Evolutionary conservation across 352 stramenopile species (phyloP).

Genomic region (Phytopythium sindhum): DNA sequence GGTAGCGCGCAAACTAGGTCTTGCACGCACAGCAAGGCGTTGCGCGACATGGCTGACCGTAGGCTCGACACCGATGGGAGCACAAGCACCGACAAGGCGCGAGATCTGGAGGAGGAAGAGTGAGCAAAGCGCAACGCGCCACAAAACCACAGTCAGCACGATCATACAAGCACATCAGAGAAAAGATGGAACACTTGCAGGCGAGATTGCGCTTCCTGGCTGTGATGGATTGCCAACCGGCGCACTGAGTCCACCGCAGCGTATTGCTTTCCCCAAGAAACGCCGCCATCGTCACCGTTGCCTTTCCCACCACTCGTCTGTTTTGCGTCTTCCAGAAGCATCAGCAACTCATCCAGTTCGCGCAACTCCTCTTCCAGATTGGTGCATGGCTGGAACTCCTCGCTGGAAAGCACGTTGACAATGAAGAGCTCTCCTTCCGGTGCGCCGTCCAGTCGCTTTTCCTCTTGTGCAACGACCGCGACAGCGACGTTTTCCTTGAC

Average conservation of each 20-base stretch:
- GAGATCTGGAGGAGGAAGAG: conserved; percentile 2
- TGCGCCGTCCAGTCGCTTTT: conserved; percentile 41
- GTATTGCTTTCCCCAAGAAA: conserved; percentile 42
- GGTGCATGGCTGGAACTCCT: conserved; percentile 37
- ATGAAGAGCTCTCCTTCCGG: conserved; percentile 58
- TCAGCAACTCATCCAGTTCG: conserved; percentile 31
- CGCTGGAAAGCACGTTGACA: conserved; percentile 41
- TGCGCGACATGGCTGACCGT: conserved; percentile 60
- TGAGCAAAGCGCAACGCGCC: neutral
- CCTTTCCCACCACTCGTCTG: neutral
- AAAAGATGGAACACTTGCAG: conserved; percentile 20
- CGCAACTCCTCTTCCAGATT: conserved; percentile 28
- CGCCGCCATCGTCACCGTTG: conserved; percentile 11
- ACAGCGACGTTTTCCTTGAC: conserved; percentile 7
- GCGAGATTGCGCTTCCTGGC: conserved; percentile 19
- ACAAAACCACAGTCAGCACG: conserved; percentile 12
- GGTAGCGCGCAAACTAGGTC: conserved; percentile 42
- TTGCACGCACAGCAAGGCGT: conserved; percentile 63
- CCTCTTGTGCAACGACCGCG: conserved; percentile 20
- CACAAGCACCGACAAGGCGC: conserved; percentile 31
- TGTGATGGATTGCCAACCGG: conserved; percentile 35
- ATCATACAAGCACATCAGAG: neutral
- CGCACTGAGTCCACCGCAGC: conserved; percentile 40
- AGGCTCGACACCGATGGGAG: conserved; percentile 54
- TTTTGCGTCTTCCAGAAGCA: neutral